Conservation (phyloP, 2,329 filamentous ascomycete species). For the Neofusicoccum cordaticola region DNA sequence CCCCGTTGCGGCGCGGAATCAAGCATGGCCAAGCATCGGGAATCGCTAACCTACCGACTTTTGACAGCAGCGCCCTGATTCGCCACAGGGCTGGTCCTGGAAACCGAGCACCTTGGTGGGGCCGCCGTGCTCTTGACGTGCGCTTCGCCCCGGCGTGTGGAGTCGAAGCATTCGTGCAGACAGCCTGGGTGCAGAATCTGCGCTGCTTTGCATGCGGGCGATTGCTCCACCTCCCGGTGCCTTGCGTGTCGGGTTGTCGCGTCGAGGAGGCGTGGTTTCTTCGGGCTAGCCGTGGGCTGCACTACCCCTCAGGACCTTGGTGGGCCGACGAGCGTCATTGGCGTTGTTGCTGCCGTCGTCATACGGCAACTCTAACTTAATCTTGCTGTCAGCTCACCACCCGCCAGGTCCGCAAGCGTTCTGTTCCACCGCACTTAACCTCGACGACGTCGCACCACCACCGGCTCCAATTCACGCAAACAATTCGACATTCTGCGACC, state of each 20-base stretch:
- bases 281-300: no score
- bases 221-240: no score
- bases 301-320: not conserved
- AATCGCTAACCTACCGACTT: not conserved
- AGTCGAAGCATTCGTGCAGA: no score
- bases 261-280: no score
- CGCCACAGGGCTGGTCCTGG: not conserved
- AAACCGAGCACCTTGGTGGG: not conserved
- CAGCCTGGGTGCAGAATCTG: no score
- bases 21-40: slow-evolving; percentile 11
- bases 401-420: not conserved
- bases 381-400: not conserved
- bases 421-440: not conserved
- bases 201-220: no score
- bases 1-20: not conserved
- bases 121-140: not conserved
- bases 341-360: not conserved
- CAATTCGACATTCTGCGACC: not conserved
- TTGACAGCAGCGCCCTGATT: not conserved
- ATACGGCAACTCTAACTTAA: not conserved
- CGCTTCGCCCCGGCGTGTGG: no score
- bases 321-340: not conserved
- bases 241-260: no score
- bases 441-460: not conserved
- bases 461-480: not conserved